Evolutionary conservation across 352 stramenopile genomes (phyloP).

Genomic region (Saprolegnia parasitica): DNA sequence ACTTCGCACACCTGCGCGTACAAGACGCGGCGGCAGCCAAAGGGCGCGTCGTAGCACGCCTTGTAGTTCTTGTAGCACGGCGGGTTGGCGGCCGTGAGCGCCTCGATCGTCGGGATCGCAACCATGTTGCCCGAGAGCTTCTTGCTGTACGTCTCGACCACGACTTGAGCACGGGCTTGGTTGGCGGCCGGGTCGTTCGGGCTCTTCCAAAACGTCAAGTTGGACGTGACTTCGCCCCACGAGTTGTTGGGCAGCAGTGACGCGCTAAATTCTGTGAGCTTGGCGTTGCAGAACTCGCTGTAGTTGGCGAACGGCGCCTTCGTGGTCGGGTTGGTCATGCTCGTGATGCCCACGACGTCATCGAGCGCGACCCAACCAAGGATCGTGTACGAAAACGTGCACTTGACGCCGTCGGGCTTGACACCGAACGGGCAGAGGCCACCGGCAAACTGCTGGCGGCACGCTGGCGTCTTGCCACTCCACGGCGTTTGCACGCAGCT

Average conservation of each 20-base stretch:
- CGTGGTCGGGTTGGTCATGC: slow-evolving; percentile 40
- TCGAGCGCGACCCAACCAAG: slow-evolving; percentile 73
- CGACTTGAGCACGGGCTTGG: slow-evolving; percentile 34
- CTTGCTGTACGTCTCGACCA: slow-evolving; percentile 49
- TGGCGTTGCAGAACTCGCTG: slow-evolving; percentile 56
- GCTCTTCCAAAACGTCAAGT: slow-evolving; percentile 54
- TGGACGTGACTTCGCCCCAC: slow-evolving; percentile 31
- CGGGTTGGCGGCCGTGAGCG: slow-evolving; percentile 32
- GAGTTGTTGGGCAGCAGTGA: slow-evolving; percentile 4
- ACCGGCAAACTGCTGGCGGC: slow-evolving; percentile 46
- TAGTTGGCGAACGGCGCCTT: slow-evolving; percentile 49
- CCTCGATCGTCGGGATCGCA: slow-evolving; percentile 31
- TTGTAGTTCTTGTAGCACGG: slow-evolving; percentile 36
- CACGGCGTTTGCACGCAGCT: slow-evolving; percentile 51
- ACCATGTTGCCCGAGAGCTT: slow-evolving; percentile 33
- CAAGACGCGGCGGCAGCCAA: slow-evolving; percentile 31
- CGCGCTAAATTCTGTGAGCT: slow-evolving; percentile 27
- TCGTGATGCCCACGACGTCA: slow-evolving; percentile 71
- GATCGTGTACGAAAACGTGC: slow-evolving; percentile 75
- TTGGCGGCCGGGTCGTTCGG: slow-evolving; percentile 40
- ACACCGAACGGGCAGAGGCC: slow-evolving; percentile 54
- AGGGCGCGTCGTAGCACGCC: slow-evolving; percentile 22
- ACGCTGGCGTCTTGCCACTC: slow-evolving; percentile 53
- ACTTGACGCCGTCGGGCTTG: slow-evolving; percentile 61
- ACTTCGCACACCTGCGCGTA: slow-evolving; percentile 34